phyloP scores from a whole-genome alignment of 331 rosid species.

The Erythrophleum ivorense region DNA sequence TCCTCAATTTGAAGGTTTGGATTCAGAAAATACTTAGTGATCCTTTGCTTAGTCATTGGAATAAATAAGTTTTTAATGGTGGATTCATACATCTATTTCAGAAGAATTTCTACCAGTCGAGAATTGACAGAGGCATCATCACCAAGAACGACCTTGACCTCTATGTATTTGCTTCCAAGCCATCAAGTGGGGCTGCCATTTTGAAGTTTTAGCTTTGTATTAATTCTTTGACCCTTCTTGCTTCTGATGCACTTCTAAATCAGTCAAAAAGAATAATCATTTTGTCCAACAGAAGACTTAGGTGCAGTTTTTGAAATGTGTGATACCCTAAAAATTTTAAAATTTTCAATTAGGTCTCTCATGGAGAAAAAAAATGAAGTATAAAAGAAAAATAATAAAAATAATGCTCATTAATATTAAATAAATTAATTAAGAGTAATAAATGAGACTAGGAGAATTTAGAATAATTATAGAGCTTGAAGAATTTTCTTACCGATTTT shows the following conservation, averaged over 20 bases:
- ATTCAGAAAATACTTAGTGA: background rate
- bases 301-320: too few species aligned
- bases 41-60: background rate
- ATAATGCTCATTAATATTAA: too few species aligned
- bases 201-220: slow-evolving; percentile 59
- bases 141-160: slow-evolving; percentile 72
- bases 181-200: slow-evolving; percentile 96
- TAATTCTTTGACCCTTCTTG: slow-evolving; percentile 9
- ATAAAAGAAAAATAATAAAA: too few species aligned
- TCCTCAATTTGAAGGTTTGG: slow-evolving; percentile 63
- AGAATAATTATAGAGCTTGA: too few species aligned
- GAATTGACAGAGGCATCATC: slow-evolving; percentile 73
- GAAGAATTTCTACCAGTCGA: slow-evolving; percentile 72
- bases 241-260: background rate
- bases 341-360: too few species aligned
- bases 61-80: slow-evolving; percentile 26
- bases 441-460: too few species aligned
- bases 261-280: too few species aligned
- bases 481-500: too few species aligned
- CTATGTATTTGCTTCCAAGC: slow-evolving; percentile 95
- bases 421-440: too few species aligned
- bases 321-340: too few species aligned
- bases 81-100: slow-evolving; percentile 39
- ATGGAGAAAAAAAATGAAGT: too few species aligned
- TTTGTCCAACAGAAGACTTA: too few species aligned